Percentiles rank a stretch among this genome's conserved stretches.
These are phyloP conservation scores for Thelonectria discophora DNA, from an alignment of 2,329 filamentous ascomycete genomes.

Conservation along the genomic window DNA sequence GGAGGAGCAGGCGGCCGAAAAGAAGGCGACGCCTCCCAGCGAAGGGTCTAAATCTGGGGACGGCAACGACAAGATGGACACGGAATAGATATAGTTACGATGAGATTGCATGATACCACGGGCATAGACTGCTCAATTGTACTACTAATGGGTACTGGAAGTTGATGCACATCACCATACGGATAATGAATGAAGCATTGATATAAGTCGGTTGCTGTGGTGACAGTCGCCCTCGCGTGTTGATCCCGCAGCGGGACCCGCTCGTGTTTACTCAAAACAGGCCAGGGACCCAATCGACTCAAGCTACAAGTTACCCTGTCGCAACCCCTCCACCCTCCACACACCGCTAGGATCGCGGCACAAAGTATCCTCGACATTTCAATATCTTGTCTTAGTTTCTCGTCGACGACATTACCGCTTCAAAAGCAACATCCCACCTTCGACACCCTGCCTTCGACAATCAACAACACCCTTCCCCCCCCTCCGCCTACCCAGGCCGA, in stretches of 20 bases:
- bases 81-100: slow-evolving; percentile 33
- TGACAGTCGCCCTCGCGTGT: slow-evolving; percentile 32
- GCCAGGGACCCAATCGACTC: too few relatives aligned
- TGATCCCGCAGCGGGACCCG: slow-evolving; percentile 24
- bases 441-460: neutral
- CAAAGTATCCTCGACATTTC: slow-evolving; percentile 19
- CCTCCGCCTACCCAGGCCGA: slow-evolving; percentile 22
- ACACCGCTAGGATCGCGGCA: slow-evolving; percentile 24
- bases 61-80: slow-evolving; percentile 39
- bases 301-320: slow-evolving; percentile 15
- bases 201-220: slow-evolving; percentile 33
- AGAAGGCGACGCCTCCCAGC: slow-evolving; percentile 21
- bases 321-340: slow-evolving; percentile 41
- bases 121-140: slow-evolving; percentile 16
- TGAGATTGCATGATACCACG: slow-evolving; percentile 30
- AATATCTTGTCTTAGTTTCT: neutral
- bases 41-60: slow-evolving; percentile 37
- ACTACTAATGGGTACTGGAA: slow-evolving; percentile 15
- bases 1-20: slow-evolving; percentile 17
- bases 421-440: too few relatives aligned
- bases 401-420: too few relatives aligned
- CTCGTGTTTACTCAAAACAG: slow-evolving; percentile 37
- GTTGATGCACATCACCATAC: neutral
- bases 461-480: neutral
- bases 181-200: neutral